phyloP scores from a whole-genome alignment of 352 stramenopile species.

The Globisporangium irregulare region DNA sequence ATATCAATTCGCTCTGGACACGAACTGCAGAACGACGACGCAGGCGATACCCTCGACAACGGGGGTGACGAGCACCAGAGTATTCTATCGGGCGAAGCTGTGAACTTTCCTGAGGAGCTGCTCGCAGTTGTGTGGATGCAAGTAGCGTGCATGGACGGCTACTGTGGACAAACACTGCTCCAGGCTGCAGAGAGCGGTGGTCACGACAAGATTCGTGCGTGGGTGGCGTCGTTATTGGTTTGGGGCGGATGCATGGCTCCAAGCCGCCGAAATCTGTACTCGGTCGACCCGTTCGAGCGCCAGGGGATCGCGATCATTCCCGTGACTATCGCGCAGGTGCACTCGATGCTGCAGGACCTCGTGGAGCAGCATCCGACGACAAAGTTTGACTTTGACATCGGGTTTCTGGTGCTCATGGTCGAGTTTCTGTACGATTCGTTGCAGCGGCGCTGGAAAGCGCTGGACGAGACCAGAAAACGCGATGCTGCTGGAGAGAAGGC shows the following conservation, averaged over 20 bases:
- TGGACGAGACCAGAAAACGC: constrained; percentile 29
- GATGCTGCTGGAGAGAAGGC: constrained; percentile 14
- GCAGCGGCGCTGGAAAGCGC: constrained; percentile 44
- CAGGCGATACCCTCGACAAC: constrained; percentile 1
- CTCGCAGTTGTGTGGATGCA: constrained; percentile 83
- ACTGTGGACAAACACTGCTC: constrained; percentile 78
- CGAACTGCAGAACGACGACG: constrained; percentile 12
- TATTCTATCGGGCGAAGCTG: constrained; percentile 21
- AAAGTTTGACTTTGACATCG: constrained; percentile 77
- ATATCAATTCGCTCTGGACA: constrained; percentile 12
- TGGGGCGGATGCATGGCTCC: constrained; percentile 63
- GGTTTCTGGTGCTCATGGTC: constrained; percentile 66
- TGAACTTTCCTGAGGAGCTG: constrained; percentile 60
- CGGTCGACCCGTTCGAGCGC: constrained; percentile 63
- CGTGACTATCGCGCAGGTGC: constrained; percentile 52
- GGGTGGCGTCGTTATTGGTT: constrained; percentile 64
- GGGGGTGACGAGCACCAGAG: constrained; percentile 9
- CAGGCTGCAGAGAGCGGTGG: constrained; percentile 72
- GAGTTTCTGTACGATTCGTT: constrained; percentile 76
- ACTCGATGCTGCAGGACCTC: constrained; percentile 46
- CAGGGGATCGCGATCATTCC: constrained; percentile 67
- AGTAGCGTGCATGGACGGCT: constrained; percentile 71
- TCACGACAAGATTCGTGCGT: constrained; percentile 80
- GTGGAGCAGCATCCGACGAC: constrained; percentile 54
- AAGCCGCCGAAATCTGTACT: constrained; percentile 28